These are phyloP conservation scores for Miscanthus lutarioriparius DNA, from an alignment of 176 grass and related monocot species.

Conservation along the genomic window DNA sequence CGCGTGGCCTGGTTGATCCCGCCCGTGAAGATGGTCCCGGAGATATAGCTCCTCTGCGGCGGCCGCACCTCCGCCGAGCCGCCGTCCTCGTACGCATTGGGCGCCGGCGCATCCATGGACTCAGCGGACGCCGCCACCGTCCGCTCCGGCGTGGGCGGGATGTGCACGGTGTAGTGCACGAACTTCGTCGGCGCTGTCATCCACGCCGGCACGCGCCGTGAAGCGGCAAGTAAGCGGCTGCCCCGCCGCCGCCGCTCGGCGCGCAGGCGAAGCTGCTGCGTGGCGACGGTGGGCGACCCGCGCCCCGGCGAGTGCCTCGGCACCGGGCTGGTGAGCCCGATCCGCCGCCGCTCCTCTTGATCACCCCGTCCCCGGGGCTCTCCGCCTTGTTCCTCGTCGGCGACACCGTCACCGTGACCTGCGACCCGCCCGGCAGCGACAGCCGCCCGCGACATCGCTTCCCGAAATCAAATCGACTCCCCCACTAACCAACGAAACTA, in stretches of 20 bases:
- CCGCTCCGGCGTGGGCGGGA: conserved; percentile 82
- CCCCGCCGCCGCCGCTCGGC: conserved; percentile 33
- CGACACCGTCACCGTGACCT: conserved; percentile 46
- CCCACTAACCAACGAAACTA: background rate
- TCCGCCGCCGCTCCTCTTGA: conserved; percentile 47
- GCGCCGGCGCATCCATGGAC: background rate
- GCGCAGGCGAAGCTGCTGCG: conserved; percentile 44
- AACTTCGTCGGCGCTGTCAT: conserved; percentile 61
- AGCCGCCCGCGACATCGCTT: conserved; percentile 50
- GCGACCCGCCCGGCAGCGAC: conserved; percentile 51
- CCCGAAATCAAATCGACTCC: background rate
- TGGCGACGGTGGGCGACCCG: conserved; percentile 21
- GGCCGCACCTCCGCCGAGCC: background rate
- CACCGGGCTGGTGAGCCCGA: conserved; percentile 62
- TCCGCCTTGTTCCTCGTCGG: conserved; percentile 25
- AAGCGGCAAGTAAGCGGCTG: conserved; percentile 56
- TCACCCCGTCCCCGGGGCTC: conserved; percentile 20
- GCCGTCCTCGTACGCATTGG: background rate
- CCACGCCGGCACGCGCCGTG: background rate
- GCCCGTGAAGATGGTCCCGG: conserved; percentile 90
- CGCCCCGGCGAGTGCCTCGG: conserved; percentile 63
- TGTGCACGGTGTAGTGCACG: conserved; percentile 94
- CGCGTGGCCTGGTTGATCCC: conserved; percentile 84
- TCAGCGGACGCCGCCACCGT: background rate
- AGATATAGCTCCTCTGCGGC: conserved; percentile 72